These are phyloP conservation scores for Xenoacremonium recifei DNA, from an alignment of 2,329 filamentous ascomycete genomes.

Conservation along the genomic window DNA sequence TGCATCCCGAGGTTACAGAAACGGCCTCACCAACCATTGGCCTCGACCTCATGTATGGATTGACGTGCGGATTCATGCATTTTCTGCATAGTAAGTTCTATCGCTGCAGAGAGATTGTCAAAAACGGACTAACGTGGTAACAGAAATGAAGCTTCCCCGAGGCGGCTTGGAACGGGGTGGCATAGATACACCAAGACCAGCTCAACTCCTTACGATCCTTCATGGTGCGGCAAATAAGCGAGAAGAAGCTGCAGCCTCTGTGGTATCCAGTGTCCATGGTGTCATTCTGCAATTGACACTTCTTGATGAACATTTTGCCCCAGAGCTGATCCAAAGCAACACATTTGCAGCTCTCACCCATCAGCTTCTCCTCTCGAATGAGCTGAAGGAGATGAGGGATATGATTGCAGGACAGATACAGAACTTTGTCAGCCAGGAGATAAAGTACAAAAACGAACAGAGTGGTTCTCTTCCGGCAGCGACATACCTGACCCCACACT, in stretches of 20 bases:
- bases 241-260: slow-evolving; percentile 22
- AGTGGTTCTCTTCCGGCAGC: background rate
- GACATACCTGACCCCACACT: slow-evolving; percentile 12
- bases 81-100: slow-evolving; percentile 26
- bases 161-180: slow-evolving; percentile 7
- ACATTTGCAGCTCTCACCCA: slow-evolving; percentile 21
- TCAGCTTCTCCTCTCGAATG: slow-evolving; percentile 27
- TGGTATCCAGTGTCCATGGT: slow-evolving; percentile 26
- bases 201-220: slow-evolving; percentile 26
- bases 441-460: background rate
- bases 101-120: background rate
- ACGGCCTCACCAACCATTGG: slow-evolving; percentile 23
- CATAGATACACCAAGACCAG: slow-evolving; percentile 16
- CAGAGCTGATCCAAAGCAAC: slow-evolving; percentile 18
- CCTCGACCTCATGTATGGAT: slow-evolving; percentile 25
- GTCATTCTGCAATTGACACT: slow-evolving; percentile 30
- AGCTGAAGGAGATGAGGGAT: slow-evolving; percentile 24
- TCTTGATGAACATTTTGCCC: slow-evolving; percentile 28
- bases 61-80: slow-evolving; percentile 28
- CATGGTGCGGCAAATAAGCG: slow-evolving; percentile 18
- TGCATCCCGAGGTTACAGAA: slow-evolving; percentile 52
- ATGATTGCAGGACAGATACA: slow-evolving; percentile 35
- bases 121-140: slow-evolving; percentile 5
- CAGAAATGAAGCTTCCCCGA: slow-evolving; percentile 15
- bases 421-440: slow-evolving; percentile 16